A percentile compares a stretch with the other conserved stretches of the same genome.
Conservation (phyloP, 1,284 basidiomycete species). For the Peniophora sp. region DNA sequence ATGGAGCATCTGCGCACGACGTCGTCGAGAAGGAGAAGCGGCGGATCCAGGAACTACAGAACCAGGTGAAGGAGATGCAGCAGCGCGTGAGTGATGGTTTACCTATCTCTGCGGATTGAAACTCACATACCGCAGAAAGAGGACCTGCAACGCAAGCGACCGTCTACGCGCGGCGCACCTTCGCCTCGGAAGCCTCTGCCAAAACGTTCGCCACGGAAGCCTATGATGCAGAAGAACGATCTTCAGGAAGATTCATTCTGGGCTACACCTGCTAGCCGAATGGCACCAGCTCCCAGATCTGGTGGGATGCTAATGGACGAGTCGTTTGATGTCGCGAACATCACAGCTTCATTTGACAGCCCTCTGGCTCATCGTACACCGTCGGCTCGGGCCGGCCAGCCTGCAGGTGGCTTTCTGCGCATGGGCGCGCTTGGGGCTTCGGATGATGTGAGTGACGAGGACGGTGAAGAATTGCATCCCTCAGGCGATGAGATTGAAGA, state of each 20-base stretch:
- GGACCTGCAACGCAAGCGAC: slow-evolving; percentile 2
- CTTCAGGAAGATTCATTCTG: slow-evolving; percentile 48
- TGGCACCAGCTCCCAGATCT: slow-evolving; percentile 42
- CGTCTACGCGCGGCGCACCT: background rate
- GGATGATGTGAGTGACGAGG: background rate
- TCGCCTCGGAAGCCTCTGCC: too few relatives aligned
- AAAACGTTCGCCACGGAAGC: background rate
- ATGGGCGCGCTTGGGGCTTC: background rate
- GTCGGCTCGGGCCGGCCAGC: slow-evolving; percentile 2
- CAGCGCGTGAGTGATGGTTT: slow-evolving; percentile 29
- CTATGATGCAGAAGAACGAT: slow-evolving; percentile 13
- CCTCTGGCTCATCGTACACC: slow-evolving; percentile 22
- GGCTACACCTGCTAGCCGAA: slow-evolving; percentile 38
- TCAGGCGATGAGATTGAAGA: slow-evolving; percentile 5
- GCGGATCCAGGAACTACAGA: slow-evolving; percentile 45
- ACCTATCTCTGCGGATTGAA: slow-evolving; percentile 31
- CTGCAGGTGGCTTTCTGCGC: too few relatives aligned
- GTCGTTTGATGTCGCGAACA: slow-evolving; percentile 46
- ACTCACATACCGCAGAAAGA: slow-evolving; percentile 6
- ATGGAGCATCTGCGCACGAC: slow-evolving; percentile 31
- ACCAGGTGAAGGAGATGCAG: slow-evolving; percentile 43
- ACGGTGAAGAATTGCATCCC: background rate
- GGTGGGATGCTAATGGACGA: slow-evolving; percentile 57
- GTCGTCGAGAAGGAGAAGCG: slow-evolving; percentile 49
- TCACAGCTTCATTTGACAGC: slow-evolving; percentile 42